Conservation (phyloP, 2,329 filamentous ascomycete genomes). For the Chaetomiaceae sp. region DNA sequence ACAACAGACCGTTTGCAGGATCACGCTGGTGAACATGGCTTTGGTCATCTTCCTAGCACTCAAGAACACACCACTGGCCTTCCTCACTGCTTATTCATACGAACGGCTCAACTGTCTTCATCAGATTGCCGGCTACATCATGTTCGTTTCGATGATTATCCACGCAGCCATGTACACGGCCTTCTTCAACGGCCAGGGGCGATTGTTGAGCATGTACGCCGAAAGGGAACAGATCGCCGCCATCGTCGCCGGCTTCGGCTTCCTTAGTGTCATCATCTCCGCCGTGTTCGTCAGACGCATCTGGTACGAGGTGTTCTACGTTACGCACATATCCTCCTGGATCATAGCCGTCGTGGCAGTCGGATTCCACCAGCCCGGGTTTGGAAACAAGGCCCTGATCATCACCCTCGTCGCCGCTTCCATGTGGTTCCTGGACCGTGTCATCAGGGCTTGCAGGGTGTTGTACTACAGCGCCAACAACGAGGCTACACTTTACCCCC, state of each 20-base stretch:
- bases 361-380: conserved; percentile 48
- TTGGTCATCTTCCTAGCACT: conserved; percentile 51
- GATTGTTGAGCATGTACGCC: conserved; percentile 30
- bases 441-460: conserved; percentile 43
- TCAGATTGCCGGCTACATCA: conserved; percentile 47
- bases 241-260: conserved; percentile 43
- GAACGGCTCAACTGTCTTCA: conserved; percentile 56
- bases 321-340: conserved; percentile 47
- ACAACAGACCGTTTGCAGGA: conserved; percentile 21
- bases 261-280: conserved; percentile 41
- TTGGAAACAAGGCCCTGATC: conserved; percentile 38
- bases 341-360: conserved; percentile 43
- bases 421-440: conserved; percentile 49
- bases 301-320: conserved; percentile 54
- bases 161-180: conserved; percentile 42
- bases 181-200: conserved; percentile 34
- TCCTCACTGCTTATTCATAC: conserved; percentile 51
- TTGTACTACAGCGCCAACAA: conserved; percentile 45
- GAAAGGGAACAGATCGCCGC: conserved; percentile 41
- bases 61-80: conserved; percentile 54
- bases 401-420: conserved; percentile 39
- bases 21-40: conserved; percentile 39
- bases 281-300: conserved; percentile 41
- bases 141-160: conserved; percentile 41
- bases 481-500: conserved; percentile 46